Percentiles rank a stretch among this genome's conserved stretches.
Evolutionary conservation across 169 alveolate genomes (phyloP).

Genomic region (Amoebophrya sp.): DNA sequence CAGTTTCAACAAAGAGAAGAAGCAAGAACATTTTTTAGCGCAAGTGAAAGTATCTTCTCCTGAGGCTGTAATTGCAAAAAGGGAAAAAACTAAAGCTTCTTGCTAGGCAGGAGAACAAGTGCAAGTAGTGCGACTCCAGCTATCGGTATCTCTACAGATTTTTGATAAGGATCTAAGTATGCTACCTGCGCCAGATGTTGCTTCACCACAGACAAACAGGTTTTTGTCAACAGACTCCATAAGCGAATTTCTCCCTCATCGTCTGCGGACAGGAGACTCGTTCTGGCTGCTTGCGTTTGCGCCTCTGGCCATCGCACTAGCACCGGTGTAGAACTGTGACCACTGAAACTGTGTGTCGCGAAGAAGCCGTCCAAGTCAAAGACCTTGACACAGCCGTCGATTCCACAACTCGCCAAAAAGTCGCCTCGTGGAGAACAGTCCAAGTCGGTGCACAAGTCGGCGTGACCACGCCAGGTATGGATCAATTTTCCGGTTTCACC

Average conservation of each 20-base stretch:
- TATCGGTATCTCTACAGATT: too few species aligned
- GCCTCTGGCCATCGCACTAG: neutral
- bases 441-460: slow-evolving; percentile 23
- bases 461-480: neutral
- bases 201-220: neutral
- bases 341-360: neutral
- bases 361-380: slow-evolving; percentile 30
- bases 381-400: slow-evolving; percentile 31
- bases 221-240: neutral
- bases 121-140: too few species aligned
- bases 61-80: too few species aligned
- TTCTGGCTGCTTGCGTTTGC: neutral
- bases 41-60: too few species aligned
- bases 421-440: neutral
- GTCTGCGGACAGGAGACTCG: neutral
- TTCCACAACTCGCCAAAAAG: neutral
- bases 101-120: too few species aligned
- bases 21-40: too few species aligned
- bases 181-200: neutral
- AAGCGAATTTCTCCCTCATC: neutral
- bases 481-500: too few species aligned
- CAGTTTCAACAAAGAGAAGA: too few species aligned
- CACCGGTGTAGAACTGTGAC: neutral
- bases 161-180: neutral
- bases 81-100: too few species aligned